Percentiles rank a stretch among this genome's conserved stretches.
Conservation (phyloP, 495 filamentous ascomycete species). For the Aspergillus coremiiformis region DNA sequence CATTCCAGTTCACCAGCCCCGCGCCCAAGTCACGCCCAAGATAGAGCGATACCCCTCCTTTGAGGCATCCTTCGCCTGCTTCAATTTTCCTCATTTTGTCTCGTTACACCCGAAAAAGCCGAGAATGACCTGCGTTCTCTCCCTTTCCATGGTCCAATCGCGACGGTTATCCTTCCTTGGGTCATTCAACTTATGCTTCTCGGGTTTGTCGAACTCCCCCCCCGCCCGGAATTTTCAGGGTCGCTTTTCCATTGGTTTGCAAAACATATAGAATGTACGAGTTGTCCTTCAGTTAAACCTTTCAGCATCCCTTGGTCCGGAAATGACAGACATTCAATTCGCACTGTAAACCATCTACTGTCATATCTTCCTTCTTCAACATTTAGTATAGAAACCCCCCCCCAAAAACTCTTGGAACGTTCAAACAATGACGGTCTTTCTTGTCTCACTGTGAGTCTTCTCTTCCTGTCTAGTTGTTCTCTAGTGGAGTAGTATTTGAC, state of each 20-base stretch:
- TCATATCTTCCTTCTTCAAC: neutral
- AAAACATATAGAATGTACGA: conserved; percentile 5
- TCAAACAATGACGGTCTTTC: conserved; percentile 23
- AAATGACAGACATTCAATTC: neutral
- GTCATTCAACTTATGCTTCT: neutral
- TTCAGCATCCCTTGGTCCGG: conserved; percentile 2
- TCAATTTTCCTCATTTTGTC: neutral
- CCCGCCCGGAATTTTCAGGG: conserved; percentile 10
- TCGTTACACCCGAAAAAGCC: neutral
- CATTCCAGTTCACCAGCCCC: neutral
- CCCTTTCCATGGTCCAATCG: conserved; percentile 10
- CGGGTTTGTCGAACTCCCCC: conserved; percentile 12
- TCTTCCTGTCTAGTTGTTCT: neutral
- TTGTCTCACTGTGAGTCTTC: conserved; percentile 26
- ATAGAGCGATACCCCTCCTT: neutral
- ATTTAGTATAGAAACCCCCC: too few species aligned
- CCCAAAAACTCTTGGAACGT: neutral
- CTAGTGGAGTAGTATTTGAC: conserved; percentile 5
- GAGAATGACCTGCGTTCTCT: conserved; percentile 8
- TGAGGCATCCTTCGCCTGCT: neutral
- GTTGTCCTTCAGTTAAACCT: neutral
- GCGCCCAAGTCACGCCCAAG: conserved; percentile 1
- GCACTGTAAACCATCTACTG: neutral
- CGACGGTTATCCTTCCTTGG: conserved; percentile 4
- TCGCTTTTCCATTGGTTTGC: conserved; percentile 1